Base-by-base conservation (phyloP, 2,329 filamentous ascomycete species). In the Fusarium chaquense region DNA sequence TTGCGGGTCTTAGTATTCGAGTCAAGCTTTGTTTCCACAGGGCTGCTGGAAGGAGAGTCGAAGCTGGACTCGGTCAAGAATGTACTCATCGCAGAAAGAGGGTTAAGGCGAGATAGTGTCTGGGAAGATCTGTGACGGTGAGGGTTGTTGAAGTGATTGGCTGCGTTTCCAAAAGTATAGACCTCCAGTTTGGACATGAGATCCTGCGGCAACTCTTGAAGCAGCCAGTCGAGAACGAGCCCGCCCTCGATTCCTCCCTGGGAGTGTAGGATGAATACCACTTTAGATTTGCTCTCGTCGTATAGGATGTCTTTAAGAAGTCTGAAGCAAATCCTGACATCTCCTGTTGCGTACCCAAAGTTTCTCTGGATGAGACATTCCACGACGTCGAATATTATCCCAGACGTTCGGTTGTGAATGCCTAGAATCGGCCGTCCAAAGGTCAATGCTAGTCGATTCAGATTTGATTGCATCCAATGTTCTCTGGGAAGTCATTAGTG, bases 141-240 rank as follows among this genome's bases (percentile, higher is more conserved):
- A 0, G 92, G 92, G 68, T 93, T 93, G 78, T 94, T 94, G 82
- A 93, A 94, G 77, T 94, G 91, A 73, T 93, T 93, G 1, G 92
- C 90, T 0, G 91, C 92, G 60, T 88, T 91, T 30, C 91, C 92
- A 76, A 95, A 95, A 0, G 92, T 94, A 78, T 90, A 91, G 4
- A 95, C 86, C 78, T 95, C 92, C 1, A 94, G 83, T 72, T 93
- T 91, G 3, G 83, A 79, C 8, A 93, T 81, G 5, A 90, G 80
- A 66, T 90, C 85, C 60, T 89, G 87, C 0, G 90, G 87, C 15
- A 93, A 79, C 75, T 94, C 91, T 67, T 90, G 88, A 2, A 94
- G 82, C 3, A 95, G 83, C 90, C 91, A 93, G 79, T 96, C 92
- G 9, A 94, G 79, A 7, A 93, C 89, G 58, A 94, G 81, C 5